These are phyloP conservation scores for Suhomyces sp. DNA, from an alignment of 805 yeast species.

Conservation along the genomic window DNA sequence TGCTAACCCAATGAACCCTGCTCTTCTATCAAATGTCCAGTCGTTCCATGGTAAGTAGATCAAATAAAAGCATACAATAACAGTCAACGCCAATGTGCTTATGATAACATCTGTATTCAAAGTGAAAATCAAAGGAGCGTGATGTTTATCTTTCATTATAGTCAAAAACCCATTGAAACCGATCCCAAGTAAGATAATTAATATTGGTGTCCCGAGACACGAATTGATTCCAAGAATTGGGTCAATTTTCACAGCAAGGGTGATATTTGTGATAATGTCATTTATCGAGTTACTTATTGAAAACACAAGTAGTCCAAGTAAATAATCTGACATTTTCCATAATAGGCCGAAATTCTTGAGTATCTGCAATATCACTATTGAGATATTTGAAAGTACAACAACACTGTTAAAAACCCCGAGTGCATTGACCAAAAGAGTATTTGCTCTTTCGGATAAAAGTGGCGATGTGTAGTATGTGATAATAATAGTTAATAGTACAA, in stretches of 20 bases:
- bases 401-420: conserved; percentile 26
- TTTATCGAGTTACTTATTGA: conserved; percentile 53
- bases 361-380: conserved; percentile 24
- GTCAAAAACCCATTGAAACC: conserved; percentile 42
- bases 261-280: conserved; percentile 50
- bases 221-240: conserved; percentile 47
- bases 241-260: conserved; percentile 41
- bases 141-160: conserved; percentile 3
- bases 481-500: conserved; percentile 4
- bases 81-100: conserved; percentile 27
- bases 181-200: conserved; percentile 49
- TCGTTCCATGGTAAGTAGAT: conserved; percentile 29
- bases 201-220: conserved; percentile 54
- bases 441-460: conserved; percentile 1
- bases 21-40: conserved; percentile 33
- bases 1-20: conserved; percentile 25
- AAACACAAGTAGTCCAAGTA: conserved; percentile 48
- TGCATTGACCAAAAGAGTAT: conserved; percentile 9
- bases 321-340: conserved; percentile 44
- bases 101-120: conserved; percentile 23
- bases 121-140: conserved; percentile 16
- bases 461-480: conserved; percentile 3
- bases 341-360: conserved; percentile 47
- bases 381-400: conserved; percentile 25
- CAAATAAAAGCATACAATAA: conserved; percentile 21